Evolutionary conservation across 2,329 filamentous ascomycete genomes (phyloP), one percentile per base, ranked within the genome.

Genomic region (Alternaria rosae): DNA sequence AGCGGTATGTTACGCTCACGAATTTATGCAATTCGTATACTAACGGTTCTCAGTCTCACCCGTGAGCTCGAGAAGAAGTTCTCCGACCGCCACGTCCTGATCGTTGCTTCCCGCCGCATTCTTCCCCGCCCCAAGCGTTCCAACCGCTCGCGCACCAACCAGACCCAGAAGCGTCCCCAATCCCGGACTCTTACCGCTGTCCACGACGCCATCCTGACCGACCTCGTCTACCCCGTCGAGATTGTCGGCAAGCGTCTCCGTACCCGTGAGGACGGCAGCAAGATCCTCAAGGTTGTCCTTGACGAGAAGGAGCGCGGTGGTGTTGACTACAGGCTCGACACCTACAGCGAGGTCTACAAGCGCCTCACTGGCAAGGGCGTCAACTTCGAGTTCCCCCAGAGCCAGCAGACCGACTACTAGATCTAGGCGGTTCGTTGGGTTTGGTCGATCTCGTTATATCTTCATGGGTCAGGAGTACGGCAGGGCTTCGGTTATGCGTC

Each of bases 41-140:
- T 70, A 45, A 70, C 52, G 42, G 20, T 6, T 47, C 70, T 13
- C 69, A 98, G 94, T 83, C 91, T 99, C 82, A 99, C 95, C 85
- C 95, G 95, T 86, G 95, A 99, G 89, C 94, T 99, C 82, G 95
- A 99, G 92, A 99, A 99, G 93, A 99, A 99, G 89, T 99, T 99
- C 93, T 98, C 95, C 73, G 95, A 99, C 89, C 95, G 95, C 86
- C 95, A 99, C 86, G 95, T 99, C 84, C 88, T 99, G 84, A 93
- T 99, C 90, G 91, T 99, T 79, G 95, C 95, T 78, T 96, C 94
- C 81, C 95, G 95, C 89, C 95, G 95, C 85, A 99, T 99, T 81
- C 89, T 99, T 69, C 94, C 95, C 83, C 93, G 94, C 84, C 95
- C 95, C 84, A 97, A 97, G 92, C 94, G 94, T 83, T 97, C 93